Percentiles rank a stretch among this genome's conserved stretches.
Evolutionary conservation across 306 rosid species (phyloP).

Genomic region (Cicer arietinum): DNA sequence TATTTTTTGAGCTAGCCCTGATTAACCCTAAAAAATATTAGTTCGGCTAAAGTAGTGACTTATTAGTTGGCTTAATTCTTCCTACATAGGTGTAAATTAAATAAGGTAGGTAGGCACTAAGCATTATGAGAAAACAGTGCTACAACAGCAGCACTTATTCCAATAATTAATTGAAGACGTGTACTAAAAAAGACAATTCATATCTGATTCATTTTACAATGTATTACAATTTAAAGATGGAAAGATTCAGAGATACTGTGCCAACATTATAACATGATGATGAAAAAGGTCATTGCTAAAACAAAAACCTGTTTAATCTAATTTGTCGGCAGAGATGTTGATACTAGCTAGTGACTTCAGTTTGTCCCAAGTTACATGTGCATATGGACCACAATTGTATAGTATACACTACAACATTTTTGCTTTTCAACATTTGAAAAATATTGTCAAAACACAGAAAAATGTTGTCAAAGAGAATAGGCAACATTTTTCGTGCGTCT

Average conservation of each 20-base stretch:
- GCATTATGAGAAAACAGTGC: conserved; percentile 14
- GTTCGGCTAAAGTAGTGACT: background rate
- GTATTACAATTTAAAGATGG: background rate
- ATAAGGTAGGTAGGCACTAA: background rate
- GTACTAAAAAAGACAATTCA: background rate
- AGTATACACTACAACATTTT: background rate
- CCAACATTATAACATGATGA: conserved; percentile 13
- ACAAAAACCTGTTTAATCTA: conserved; percentile 29
- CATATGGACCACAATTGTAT: conserved; percentile 38
- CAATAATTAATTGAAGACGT: background rate
- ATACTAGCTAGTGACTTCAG: conserved; percentile 3
- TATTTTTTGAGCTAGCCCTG: too few relatives aligned
- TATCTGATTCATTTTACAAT: background rate
- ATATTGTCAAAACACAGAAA: too few relatives aligned
- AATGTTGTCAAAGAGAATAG: too few relatives aligned
- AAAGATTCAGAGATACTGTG: background rate
- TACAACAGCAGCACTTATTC: too few relatives aligned
- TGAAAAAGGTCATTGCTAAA: background rate
- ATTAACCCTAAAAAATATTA: background rate
- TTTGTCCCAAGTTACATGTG: conserved; percentile 46
- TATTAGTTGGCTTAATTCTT: conserved; percentile 1
- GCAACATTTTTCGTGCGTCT: too few relatives aligned
- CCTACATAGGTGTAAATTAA: background rate
- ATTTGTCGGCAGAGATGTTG: conserved; percentile 48
- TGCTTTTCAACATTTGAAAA: too few relatives aligned